Evolutionary conservation across 75 land plant species (phyloP).

Genomic region (Ceratopteris richardii): DNA sequence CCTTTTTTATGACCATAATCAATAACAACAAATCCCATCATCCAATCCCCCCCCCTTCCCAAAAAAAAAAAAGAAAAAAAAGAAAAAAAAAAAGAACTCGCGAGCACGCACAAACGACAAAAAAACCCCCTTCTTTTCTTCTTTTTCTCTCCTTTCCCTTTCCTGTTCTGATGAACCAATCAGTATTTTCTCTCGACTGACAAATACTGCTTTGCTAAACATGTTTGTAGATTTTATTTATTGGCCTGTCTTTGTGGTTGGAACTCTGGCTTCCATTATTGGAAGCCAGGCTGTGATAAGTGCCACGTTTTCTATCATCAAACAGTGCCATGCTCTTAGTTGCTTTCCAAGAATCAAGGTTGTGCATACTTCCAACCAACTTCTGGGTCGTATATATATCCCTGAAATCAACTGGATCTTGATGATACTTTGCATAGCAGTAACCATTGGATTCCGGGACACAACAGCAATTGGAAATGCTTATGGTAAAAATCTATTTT

Average conservation of each 20-base stretch:
- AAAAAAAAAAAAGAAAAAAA: no score
- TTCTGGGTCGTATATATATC: slow-evolving; percentile 73
- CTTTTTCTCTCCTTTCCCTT: no score
- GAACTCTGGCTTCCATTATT: slow-evolving; percentile 77
- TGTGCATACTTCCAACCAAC: slow-evolving; percentile 66
- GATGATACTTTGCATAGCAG: slow-evolving; percentile 55
- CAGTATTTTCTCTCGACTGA: no score
- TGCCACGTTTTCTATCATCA: slow-evolving; percentile 74
- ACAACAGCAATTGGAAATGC: slow-evolving; percentile 76
- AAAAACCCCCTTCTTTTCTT: no score
- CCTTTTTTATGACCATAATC: no score
- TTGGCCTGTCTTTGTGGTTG: slow-evolving; percentile 74
- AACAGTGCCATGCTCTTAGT: slow-evolving; percentile 65
- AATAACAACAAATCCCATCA: no score
- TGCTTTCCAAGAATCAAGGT: slow-evolving; percentile 76
- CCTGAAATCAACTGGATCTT: slow-evolving; percentile 89
- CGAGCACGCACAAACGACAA: no score
- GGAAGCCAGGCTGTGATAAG: slow-evolving; percentile 73
- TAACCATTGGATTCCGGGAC: slow-evolving; percentile 61
- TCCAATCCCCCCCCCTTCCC: no score
- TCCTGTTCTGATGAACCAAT: no score
- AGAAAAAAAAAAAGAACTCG: no score
- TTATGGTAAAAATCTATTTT: slow-evolving; percentile 30
- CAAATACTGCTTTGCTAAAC: no score
- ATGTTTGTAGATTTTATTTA: slow-evolving; percentile 45